Base-by-base conservation (phyloP, 2,329 filamentous ascomycete genomes). In the Saccharata proteae region DNA sequence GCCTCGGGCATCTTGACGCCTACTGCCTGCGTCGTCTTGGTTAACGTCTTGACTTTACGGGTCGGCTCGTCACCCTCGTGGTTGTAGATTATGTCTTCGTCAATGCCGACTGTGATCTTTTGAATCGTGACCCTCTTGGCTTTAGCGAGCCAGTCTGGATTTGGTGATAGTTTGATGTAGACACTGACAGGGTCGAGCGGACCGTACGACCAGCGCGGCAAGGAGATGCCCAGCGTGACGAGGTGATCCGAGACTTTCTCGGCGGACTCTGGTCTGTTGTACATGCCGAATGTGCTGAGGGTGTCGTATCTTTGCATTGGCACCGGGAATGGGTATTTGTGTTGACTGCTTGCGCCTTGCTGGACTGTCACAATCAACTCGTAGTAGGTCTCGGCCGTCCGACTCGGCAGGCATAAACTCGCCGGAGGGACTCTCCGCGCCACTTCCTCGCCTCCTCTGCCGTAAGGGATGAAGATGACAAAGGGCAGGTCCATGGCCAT, bases 51-150 rank as follows among this genome's bases (percentile, higher is more conserved):
- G 43, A 84, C 65, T 56, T 93, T 94, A 42, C 83, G 82, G 18
- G 81, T 81, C 16, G 86, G 85, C 52, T 96, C 90, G 49, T 96
- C 90, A 29, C 90, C 90, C 57, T 96, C 88, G 17, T 90, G 90
- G 43, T 98, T 96, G 59, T 82, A 98, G n/a, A 90, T 92, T 37
- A 96, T 93, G 52, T 96, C 88, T 57, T 98, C 90, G 50, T 96
- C 90, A 44, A 98, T 92, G 9, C 76, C 75, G 24, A 96, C 77
- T 2, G 85, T 93, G 43, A 98, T 90, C 49, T 90, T 90, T 49
- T 86, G 79, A 48, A 98, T 92, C 25, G 83, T 88, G 32, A 96
- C 86, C 51, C 82, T 82, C 52, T 78, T 83, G 28, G 88, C 86
- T 57, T 94, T 96, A 51, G 63, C 75, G 55, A 90, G 64, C 82